Evolutionary conservation across 306 rosid species (phyloP).

Genomic region (Coriaria nepalensis): DNA sequence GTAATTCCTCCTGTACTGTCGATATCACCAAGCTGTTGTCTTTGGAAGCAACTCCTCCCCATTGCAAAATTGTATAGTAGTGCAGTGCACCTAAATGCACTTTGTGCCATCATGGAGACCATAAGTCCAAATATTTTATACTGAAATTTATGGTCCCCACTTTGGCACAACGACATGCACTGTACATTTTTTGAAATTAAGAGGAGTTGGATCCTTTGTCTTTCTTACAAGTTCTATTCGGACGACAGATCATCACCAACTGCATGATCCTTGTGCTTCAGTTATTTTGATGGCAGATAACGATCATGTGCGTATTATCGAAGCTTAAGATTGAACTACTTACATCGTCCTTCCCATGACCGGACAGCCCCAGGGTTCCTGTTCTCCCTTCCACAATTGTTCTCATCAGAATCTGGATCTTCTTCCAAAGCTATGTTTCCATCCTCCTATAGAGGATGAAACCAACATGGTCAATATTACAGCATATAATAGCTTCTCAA

Average conservation of each 20-base stretch:
- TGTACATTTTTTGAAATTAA: no score
- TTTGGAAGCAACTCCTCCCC: no score
- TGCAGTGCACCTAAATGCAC: no score
- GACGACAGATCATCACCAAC: slow-evolving; percentile 16
- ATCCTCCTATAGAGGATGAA: no score
- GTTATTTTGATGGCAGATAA: slow-evolving; percentile 11
- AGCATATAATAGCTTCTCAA: no score
- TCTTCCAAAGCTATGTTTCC: neutral
- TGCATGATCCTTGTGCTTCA: slow-evolving; percentile 10
- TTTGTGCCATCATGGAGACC: no score
- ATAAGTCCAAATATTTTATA: no score
- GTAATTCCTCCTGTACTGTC: slow-evolving; percentile 13
- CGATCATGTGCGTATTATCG: slow-evolving; percentile 38
- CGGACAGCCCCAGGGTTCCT: slow-evolving; percentile 17
- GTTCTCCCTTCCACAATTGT: slow-evolving; percentile 19
- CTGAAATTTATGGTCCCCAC: no score
- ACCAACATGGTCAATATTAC: no score
- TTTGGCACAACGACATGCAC: no score
- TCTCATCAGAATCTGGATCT: slow-evolving; percentile 3
- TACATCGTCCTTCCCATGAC: slow-evolving; percentile 35
- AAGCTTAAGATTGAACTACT: slow-evolving; percentile 54
- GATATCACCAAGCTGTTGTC: no score
- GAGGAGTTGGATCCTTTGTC: slow-evolving; percentile 2
- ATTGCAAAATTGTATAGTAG: no score
- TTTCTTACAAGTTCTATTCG: slow-evolving; percentile 26